Evolutionary conservation across 371 early-diverging fungal species (phyloP), one percentile per base, ranked within the genome.

Genomic region (Phascolomyces articulosus): DNA sequence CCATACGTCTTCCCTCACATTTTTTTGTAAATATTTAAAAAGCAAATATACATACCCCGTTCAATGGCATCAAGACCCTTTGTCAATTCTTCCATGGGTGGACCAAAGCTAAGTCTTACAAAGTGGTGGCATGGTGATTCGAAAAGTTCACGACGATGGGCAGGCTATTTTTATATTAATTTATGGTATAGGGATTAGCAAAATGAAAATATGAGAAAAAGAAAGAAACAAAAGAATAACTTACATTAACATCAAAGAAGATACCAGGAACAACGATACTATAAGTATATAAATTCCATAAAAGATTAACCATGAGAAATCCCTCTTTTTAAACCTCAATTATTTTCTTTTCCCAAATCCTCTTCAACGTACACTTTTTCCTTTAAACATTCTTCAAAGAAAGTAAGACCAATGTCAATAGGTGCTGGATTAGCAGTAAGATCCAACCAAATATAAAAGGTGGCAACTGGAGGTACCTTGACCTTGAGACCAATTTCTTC

Each of bases 371-470:
- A 70, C 73, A 83, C 81, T 68, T 81, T 80, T 44, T 83, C 79
- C 26, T 72, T 65, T 40, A 83, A 65, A 41, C 79, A 77, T 49
- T 75, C 78, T 66, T 83, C 84, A 68, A 83, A 83, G 62, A 83
- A 83, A 40, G 48, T 67, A 13, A 83, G 70, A 18, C 84, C 84
- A 55, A 74, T 77, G 58, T 81, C 72, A 64, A 81, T 71, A 24
- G 84, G 84, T 55, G 64, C 64, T n/a, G 80, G 79, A 15, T 79
- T 62, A 2, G 62, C 55, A 18, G 60, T 62, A n/a, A 83, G 61
- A 49, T 81, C 76, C 21, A 83, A 56, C 84, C 84, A 83, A 23
- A 81, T 70, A 55, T 83, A 83, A 62, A 83, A 83, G 9, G 84
- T 83, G 16, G 79, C 81, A 20, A 66, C 69, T 10, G 84, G 84